Base-by-base conservation (phyloP, 805 yeast species). In the Yarrowia sp. region DNA sequence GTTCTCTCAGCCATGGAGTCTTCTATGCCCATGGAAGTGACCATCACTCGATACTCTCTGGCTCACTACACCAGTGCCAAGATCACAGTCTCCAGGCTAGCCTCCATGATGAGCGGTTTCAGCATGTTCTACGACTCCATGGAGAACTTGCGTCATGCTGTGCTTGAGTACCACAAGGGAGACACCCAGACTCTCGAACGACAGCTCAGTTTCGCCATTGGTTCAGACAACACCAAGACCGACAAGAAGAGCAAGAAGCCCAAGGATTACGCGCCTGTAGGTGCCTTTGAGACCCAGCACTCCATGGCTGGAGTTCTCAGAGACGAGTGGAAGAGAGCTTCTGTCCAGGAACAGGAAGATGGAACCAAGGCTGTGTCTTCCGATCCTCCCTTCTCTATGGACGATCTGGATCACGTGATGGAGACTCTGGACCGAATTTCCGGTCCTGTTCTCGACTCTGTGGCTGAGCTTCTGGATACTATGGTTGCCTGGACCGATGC, bases 401-500 rank as follows among this genome's bases (percentile, higher is more conserved):
- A 41, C 7, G 63, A 56, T 9, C 15, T 56, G 48, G 63, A 56
- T 8, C 36, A 56, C 40, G 48, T 56, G 40, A 56, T 56, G 63
- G 63, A 56, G 26, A 56, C 63, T 2, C 35, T 59, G n/a, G 65
- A 43, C 52, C 19, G 46, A 14, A 43, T 45, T 8, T 59, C 65
- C 9, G 52, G 50, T 11, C 65, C 65, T 1, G 32, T 43, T 8
- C 14, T 59, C 14, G 65, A 59, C 65, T 43, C 65, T 45, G 38
- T 73, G 5, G 69, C 68, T 15, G 72, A 70, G 8, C 69, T 73
- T 1, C 45, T 74, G 16, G 68, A 52, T 3, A 50, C 53, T 2
- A 59, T 70, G 8, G 64, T 69, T 1, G 19, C 40, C 3, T 75
- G 77, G 77, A 56, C 75, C 8, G 67, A 71, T 0, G 72, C 70